Percentiles rank a stretch among this genome's conserved stretches.
Conservation (phyloP, 495 filamentous ascomycete genomes). For the Physcia stellaris region DNA sequence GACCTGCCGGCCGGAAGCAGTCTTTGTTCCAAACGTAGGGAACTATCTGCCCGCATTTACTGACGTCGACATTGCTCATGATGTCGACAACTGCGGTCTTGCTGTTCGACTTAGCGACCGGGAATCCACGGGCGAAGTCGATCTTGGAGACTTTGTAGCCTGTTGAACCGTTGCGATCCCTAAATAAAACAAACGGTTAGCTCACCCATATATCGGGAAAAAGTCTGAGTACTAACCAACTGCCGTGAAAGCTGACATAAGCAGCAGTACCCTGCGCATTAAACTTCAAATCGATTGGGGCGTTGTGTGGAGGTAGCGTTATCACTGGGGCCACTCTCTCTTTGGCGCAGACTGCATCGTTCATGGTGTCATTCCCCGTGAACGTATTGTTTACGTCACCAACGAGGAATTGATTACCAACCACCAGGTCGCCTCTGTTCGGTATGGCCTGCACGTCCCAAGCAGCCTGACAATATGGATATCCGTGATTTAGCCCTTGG, state of each 20-base stretch:
- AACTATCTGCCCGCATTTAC: slow-evolving; percentile 16
- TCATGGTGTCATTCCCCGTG: slow-evolving; percentile 21
- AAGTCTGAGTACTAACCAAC: slow-evolving; percentile 26
- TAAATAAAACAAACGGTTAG: slow-evolving; percentile 3
- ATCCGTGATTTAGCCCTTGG: slow-evolving; percentile 42
- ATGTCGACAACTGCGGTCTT: slow-evolving; percentile 29
- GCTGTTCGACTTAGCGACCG: slow-evolving; percentile 23
- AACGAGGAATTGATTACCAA: slow-evolving; percentile 18
- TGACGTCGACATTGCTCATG: slow-evolving; percentile 29
- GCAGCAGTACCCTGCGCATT: slow-evolving; percentile 20
- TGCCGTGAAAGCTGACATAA: slow-evolving; percentile 37
- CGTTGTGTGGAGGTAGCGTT: slow-evolving; percentile 42
- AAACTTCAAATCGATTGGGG: slow-evolving; percentile 47
- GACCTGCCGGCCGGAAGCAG: slow-evolving; percentile 41
- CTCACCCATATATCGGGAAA: neutral
- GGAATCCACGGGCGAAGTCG: slow-evolving; percentile 25
- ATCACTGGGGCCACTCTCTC: slow-evolving; percentile 27
- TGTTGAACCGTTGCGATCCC: slow-evolving; percentile 32
- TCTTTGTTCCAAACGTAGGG: slow-evolving; percentile 13
- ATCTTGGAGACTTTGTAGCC: slow-evolving; percentile 41
- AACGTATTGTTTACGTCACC: slow-evolving; percentile 23
- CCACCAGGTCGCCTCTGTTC: slow-evolving; percentile 14
- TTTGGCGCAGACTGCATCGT: slow-evolving; percentile 30
- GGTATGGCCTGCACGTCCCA: slow-evolving; percentile 36
- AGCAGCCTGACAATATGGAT: slow-evolving; percentile 49